A percentile compares a stretch with the other conserved stretches of the same genome.
Evolutionary conservation across 1,284 basidiomycete genomes (phyloP).

Genomic region (Cryptococcus amylolentus): DNA sequence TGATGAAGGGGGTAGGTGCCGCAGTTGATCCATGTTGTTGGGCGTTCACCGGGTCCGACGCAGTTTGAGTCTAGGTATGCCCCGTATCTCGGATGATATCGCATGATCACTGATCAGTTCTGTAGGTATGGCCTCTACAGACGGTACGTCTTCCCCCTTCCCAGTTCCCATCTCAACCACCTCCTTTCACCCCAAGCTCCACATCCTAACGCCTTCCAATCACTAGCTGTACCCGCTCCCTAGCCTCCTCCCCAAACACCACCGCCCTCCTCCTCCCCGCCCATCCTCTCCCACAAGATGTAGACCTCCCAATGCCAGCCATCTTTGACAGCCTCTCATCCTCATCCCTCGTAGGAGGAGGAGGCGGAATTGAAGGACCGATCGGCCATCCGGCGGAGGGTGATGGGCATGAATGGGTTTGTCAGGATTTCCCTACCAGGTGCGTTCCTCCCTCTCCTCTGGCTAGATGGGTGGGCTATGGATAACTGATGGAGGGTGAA

Average conservation of each 20-base stretch:
- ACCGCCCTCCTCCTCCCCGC: slow-evolving; percentile 31
- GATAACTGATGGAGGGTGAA: not conserved
- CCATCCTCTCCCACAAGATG: slow-evolving; percentile 23
- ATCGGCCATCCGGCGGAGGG: slow-evolving; percentile 18
- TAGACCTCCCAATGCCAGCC: not conserved
- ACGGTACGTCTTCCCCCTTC: slow-evolving; percentile 19
- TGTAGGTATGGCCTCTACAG: slow-evolving; percentile 47
- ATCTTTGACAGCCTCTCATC: not conserved
- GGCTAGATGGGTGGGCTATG: not conserved
- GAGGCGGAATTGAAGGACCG: slow-evolving; percentile 9
- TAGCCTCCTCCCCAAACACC: slow-evolving; percentile 8
- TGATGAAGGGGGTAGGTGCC: slow-evolving; percentile 27
- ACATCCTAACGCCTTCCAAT: not conserved
- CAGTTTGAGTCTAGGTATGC: slow-evolving; percentile 46
- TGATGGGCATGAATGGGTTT: slow-evolving; percentile 35
- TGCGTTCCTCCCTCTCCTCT: slow-evolving; percentile 13
- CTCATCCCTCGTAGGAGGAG: not conserved
- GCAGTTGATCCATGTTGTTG: slow-evolving; percentile 40
- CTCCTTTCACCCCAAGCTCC: slow-evolving; percentile 32
- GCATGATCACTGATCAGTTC: not conserved
- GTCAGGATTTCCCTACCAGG: slow-evolving; percentile 45
- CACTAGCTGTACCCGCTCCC: slow-evolving; percentile 42
- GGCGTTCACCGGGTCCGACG: slow-evolving; percentile 36
- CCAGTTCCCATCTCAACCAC: not conserved
- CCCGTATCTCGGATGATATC: not conserved